Evolutionary conservation across 179 eudicot genomes (phyloP).

Genomic region (Beta lomatogona): DNA sequence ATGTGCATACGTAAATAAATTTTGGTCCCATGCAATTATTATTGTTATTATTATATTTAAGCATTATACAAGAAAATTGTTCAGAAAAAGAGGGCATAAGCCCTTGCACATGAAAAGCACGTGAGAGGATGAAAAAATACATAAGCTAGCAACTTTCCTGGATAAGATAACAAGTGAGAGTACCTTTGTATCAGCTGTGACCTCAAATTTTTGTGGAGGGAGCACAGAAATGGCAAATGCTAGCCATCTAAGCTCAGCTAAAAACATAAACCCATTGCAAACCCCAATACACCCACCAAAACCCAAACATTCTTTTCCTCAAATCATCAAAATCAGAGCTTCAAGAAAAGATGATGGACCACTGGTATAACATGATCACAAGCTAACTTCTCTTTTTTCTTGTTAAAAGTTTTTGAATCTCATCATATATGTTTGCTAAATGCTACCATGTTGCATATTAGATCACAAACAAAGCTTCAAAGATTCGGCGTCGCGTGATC

Average conservation of each 20-base stretch:
- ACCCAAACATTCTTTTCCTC: constrained; percentile 8
- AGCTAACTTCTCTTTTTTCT: not conserved
- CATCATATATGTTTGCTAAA: not conserved
- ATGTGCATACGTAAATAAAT: no score
- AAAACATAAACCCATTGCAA: constrained; percentile 32
- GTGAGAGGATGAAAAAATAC: constrained; percentile 13
- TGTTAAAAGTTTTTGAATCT: not conserved
- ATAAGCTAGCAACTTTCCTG: not conserved
- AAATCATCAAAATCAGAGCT: constrained; percentile 17
- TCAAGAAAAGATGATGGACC: constrained; percentile 24
- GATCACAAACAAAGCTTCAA: constrained; percentile 30
- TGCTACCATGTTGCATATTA: not conserved
- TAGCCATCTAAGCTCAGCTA: constrained; percentile 32
- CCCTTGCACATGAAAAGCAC: constrained; percentile 21
- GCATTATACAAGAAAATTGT: no score
- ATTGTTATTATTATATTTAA: no score
- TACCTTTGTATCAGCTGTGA: constrained; percentile 3
- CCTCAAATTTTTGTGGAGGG: constrained; percentile 11
- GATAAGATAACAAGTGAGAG: constrained; percentile 24
- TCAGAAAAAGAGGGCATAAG: not conserved
- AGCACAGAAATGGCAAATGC: constrained; percentile 30
- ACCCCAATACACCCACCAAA: constrained; percentile 4
- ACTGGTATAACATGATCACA: constrained; percentile 21
- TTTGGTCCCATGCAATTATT: no score
- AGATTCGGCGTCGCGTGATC: constrained; percentile 26